A percentile compares a stretch with the other conserved stretches of the same genome.
These are phyloP conservation scores for Penicillium mononematosum DNA, from an alignment of 495 filamentous ascomycete genomes.

Conservation along the genomic window DNA sequence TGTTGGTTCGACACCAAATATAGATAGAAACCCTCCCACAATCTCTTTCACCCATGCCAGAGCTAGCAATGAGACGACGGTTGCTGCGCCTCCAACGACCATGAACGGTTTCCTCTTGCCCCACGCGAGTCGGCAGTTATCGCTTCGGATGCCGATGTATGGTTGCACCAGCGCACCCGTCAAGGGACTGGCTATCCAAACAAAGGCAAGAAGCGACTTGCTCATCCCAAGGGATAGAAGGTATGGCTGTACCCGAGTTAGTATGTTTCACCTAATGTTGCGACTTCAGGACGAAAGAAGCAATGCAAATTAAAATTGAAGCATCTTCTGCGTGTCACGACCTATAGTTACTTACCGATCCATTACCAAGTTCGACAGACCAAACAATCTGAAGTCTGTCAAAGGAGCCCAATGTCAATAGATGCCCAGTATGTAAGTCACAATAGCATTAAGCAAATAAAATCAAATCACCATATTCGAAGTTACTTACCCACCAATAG, in stretches of 20 bases:
- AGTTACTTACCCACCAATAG: constrained; percentile 66
- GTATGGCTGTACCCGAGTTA: constrained; percentile 47
- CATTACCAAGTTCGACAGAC: constrained; percentile 86
- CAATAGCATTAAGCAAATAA: neutral
- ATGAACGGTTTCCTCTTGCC: constrained; percentile 90
- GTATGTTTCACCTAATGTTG: neutral
- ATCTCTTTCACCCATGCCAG: constrained; percentile 83
- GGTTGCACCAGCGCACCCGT: constrained; percentile 87
- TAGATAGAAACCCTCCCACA: constrained; percentile 62
- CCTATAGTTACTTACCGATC: constrained; percentile 57
- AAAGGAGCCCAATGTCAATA: constrained; percentile 2
- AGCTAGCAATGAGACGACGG: constrained; percentile 67
- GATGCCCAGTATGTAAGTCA: neutral
- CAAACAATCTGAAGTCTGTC: constrained; percentile 83
- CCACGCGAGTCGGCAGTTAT: constrained; percentile 76
- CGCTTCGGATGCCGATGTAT: constrained; percentile 88
- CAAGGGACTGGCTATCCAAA: constrained; percentile 91
- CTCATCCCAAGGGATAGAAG: constrained; percentile 79
- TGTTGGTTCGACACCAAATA: constrained; percentile 68
- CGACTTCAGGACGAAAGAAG: neutral
- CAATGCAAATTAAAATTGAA: neutral
- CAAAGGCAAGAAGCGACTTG: constrained; percentile 88
- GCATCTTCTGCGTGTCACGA: neutral
- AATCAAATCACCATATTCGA: neutral
- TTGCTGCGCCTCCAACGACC: constrained; percentile 69